Percentiles rank a stretch among this genome's conserved stretches.
phyloP scores from a whole-genome alignment of 495 filamentous ascomycete genomes.

The Talaromyces borbonicus region DNA sequence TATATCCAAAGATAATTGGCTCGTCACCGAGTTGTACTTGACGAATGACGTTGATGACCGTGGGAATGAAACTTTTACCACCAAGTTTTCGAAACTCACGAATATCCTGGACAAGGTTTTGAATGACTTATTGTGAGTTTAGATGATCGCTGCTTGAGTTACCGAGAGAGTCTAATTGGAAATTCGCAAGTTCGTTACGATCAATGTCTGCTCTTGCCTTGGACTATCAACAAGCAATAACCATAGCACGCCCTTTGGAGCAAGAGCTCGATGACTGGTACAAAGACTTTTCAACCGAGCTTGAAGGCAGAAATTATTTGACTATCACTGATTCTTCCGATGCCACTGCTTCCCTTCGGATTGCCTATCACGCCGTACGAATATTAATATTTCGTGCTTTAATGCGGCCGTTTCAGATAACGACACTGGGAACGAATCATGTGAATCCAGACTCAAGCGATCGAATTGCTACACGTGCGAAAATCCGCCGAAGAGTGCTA shows the following conservation, averaged over 20 bases:
- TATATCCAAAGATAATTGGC: background rate
- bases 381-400: background rate
- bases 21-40: background rate
- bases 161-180: background rate
- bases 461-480: background rate
- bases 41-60: background rate
- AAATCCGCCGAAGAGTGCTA: background rate
- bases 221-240: background rate
- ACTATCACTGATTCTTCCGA: background rate
- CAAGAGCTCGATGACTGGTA: conserved; percentile 2
- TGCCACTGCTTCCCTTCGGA: background rate
- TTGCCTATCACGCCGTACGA: background rate
- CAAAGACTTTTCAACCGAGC: background rate
- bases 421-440: background rate
- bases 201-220: background rate
- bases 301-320: background rate
- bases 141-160: background rate
- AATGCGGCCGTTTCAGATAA: background rate
- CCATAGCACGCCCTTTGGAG: background rate
- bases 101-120: background rate
- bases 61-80: background rate
- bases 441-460: background rate
- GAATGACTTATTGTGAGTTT: conserved; percentile 2
- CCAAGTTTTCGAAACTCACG: background rate
- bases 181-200: background rate